These are phyloP conservation scores for Sporothrix pseudoabietina DNA, from an alignment of 2,329 filamentous ascomycete genomes.

Conservation along the genomic window DNA sequence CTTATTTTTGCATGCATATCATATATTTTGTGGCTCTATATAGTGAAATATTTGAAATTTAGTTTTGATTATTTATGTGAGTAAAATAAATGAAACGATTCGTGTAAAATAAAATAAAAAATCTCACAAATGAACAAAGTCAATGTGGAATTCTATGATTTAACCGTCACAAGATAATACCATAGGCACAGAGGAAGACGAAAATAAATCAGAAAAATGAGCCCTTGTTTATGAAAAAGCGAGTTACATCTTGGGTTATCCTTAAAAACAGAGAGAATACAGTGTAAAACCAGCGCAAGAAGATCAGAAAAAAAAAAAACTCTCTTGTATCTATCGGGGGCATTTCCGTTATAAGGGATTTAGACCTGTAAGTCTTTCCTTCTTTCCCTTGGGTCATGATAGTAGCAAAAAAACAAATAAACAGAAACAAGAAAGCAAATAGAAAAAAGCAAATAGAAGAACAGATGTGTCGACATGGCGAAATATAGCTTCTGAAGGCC, in stretches of 20 bases:
- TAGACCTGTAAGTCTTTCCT: conserved; percentile 22
- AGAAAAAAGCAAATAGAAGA: not conserved
- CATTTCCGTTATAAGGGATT: conserved; percentile 25
- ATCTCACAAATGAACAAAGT: not conserved
- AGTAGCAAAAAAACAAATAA: conserved; percentile 18
- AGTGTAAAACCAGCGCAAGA: not conserved
- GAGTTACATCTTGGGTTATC: conserved; percentile 29
- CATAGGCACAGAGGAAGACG: not conserved
- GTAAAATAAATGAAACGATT: not conserved
- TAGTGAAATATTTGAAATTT: not conserved
- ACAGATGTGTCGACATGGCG: not conserved
- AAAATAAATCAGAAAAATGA: not conserved
- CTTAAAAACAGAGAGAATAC: not conserved
- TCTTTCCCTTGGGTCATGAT: conserved; percentile 24
- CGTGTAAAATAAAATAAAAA: too few species aligned
- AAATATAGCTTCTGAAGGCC: not conserved
- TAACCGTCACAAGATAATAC: not conserved
- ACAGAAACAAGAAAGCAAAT: not conserved
- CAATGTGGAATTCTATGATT: not conserved
- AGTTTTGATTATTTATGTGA: not conserved
- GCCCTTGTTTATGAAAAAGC: conserved; percentile 27
- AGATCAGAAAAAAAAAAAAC: conserved; percentile 23
- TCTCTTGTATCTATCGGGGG: conserved; percentile 32
- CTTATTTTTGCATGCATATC: not conserved
- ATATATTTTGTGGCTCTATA: too few species aligned